Percentiles rank a stretch among this genome's conserved stretches.
phyloP scores from a whole-genome alignment of 2,329 filamentous ascomycete species.

The Phyllosticta citriasiana region DNA sequence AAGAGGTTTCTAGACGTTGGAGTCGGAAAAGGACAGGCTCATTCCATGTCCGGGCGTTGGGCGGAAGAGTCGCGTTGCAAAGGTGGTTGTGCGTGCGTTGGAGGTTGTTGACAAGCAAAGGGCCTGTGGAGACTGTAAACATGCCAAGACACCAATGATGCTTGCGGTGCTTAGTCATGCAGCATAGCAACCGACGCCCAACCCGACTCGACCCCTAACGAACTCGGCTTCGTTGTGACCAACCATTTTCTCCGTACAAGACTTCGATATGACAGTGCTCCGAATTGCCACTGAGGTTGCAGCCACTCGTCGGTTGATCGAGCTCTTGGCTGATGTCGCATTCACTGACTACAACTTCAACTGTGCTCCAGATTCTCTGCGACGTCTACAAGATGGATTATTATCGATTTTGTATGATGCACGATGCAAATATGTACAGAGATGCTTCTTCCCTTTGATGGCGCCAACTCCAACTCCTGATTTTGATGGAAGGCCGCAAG shows the following conservation, averaged over 20 bases:
- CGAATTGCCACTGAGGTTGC: too few species aligned
- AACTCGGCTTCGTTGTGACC: background rate
- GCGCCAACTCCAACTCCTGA: background rate
- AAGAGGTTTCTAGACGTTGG: background rate
- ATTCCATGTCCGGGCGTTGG: conserved; percentile 6
- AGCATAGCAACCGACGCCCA: background rate
- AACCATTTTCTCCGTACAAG: background rate
- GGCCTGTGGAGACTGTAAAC: conserved; percentile 5
- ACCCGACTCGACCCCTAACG: background rate
- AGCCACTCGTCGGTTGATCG: too few species aligned
- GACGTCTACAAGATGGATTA: background rate
- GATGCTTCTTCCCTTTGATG: background rate
- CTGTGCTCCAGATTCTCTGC: background rate
- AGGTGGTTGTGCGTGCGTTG: conserved; percentile 2
- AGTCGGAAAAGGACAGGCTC: background rate
- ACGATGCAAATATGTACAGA: background rate
- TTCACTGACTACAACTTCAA: background rate
- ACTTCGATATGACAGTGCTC: background rate
- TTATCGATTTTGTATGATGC: background rate
- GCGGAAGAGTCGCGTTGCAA: conserved; percentile 9
- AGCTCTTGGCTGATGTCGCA: too few species aligned
- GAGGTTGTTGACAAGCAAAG: background rate
- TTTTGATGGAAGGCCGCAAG: background rate
- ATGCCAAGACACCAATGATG: conserved; percentile 3
- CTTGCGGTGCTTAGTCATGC: conserved; percentile 1